These are phyloP conservation scores for Tetrahymena malaccensis DNA, from an alignment of 73 alveolate genomes.

Conservation along the genomic window DNA sequence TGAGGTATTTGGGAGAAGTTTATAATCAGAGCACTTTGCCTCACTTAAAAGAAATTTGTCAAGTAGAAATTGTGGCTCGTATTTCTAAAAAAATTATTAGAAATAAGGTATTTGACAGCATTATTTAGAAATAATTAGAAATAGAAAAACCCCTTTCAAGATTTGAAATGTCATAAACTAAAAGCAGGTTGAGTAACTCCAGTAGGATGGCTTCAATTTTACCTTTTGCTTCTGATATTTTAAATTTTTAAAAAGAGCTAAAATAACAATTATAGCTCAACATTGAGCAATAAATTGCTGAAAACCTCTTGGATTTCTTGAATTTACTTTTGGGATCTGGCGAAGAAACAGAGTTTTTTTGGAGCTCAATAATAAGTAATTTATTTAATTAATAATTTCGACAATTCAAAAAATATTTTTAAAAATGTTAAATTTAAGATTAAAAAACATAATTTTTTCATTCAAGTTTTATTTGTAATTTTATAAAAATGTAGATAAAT, in stretches of 20 bases:
- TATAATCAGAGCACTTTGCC: background rate
- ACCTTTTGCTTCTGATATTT: background rate
- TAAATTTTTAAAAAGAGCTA: background rate
- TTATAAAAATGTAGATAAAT: background rate
- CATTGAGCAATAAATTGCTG: background rate
- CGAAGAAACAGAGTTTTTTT: background rate
- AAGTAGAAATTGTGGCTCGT: background rate
- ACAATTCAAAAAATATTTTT: too few relatives aligned
- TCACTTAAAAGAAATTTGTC: background rate
- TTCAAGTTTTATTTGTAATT: background rate
- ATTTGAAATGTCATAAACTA: background rate
- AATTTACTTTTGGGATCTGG: background rate
- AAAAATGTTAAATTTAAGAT: too few relatives aligned
- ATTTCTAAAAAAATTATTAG: background rate
- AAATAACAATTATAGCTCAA: background rate
- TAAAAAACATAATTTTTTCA: background rate
- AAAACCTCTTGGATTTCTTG: background rate
- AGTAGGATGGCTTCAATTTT: background rate
- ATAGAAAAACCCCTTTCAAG: background rate
- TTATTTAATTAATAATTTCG: background rate
- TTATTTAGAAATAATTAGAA: background rate
- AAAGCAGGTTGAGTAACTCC: background rate
- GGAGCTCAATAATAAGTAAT: background rate
- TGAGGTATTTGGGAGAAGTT: background rate
- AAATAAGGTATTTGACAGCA: background rate